Percentiles rank a stretch among this genome's conserved stretches.
Evolutionary conservation across 83 land plant genomes (phyloP).

Genomic region (Thuja plicata): DNA sequence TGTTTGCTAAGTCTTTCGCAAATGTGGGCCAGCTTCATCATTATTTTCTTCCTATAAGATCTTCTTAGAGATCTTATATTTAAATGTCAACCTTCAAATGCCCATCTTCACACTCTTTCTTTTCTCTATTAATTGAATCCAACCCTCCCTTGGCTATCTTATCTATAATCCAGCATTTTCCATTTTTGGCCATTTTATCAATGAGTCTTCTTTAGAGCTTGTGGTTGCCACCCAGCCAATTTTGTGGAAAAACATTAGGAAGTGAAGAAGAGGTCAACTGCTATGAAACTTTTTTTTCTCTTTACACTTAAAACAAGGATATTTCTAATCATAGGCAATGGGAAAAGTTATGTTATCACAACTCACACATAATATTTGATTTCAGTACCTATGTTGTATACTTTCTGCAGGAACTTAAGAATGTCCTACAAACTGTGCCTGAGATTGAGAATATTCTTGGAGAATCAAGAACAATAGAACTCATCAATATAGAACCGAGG

Average conservation of each 20-base stretch:
- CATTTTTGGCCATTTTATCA: not conserved
- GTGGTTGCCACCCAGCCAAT: not conserved
- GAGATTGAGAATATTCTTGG: slow-evolving; percentile 77
- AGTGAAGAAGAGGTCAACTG: not conserved
- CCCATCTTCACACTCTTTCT: not conserved
- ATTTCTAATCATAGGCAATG: not conserved
- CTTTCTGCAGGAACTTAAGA: slow-evolving; percentile 73
- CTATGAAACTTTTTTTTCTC: not conserved
- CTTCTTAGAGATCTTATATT: not conserved
- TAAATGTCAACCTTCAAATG: not conserved
- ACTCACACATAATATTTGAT: not conserved
- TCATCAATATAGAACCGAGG: slow-evolving; percentile 26
- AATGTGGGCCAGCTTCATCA: not conserved
- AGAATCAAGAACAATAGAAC: slow-evolving; percentile 17
- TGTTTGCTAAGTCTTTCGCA: not conserved
- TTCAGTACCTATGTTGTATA: not conserved
- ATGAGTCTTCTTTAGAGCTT: not conserved
- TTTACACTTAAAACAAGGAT: not conserved
- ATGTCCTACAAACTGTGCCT: slow-evolving; percentile 63
- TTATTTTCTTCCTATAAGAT: not conserved
- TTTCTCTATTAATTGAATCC: not conserved
- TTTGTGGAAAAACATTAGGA: not conserved
- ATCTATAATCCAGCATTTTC: not conserved
- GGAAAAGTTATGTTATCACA: not conserved
- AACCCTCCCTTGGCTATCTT: not conserved